phyloP scores from a whole-genome alignment of 2,329 filamentous ascomycete genomes.

The Torrubiella hemipterigena region DNA sequence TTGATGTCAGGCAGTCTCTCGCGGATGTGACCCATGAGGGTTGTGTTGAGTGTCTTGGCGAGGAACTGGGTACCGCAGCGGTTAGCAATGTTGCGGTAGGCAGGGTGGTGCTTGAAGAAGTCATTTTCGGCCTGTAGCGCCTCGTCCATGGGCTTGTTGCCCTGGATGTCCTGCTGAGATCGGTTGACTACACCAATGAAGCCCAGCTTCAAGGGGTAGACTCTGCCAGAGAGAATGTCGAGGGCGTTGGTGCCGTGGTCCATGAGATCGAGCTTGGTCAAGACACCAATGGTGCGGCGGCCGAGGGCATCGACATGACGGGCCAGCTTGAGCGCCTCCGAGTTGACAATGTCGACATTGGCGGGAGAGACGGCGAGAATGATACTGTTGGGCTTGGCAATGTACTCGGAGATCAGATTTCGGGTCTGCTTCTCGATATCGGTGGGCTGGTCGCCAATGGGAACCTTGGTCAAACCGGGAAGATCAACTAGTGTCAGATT shows the following conservation, averaged over 20 bases:
- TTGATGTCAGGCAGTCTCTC: conserved; percentile 97
- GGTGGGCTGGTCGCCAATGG: conserved; percentile 91
- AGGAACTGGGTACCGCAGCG: conserved; percentile 90
- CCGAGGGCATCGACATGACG: conserved; percentile 94
- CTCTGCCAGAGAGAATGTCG: conserved; percentile 92
- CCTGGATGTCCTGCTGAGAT: conserved; percentile 95
- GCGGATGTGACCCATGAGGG: conserved; percentile 91
- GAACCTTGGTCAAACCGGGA: conserved; percentile 92
- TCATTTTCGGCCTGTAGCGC: conserved; percentile 82
- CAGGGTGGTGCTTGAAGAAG: conserved; percentile 94
- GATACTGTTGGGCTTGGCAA: conserved; percentile 97
- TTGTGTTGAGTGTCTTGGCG: conserved; percentile 88
- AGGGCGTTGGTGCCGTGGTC: conserved; percentile 96
- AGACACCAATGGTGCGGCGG: conserved; percentile 85
- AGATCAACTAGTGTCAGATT: conserved; percentile 94
- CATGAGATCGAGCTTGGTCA: conserved; percentile 97
- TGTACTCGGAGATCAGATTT: conserved; percentile 94
- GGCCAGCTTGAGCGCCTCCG: conserved; percentile 90
- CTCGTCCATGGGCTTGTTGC: conserved; percentile 87
- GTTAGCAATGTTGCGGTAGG: conserved; percentile 90
- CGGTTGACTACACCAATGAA: conserved; percentile 98
- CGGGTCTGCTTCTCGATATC: conserved; percentile 99
- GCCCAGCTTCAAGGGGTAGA: conserved; percentile 91
- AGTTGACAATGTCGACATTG: conserved; percentile 97
- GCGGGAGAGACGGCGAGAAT: conserved; percentile 92